These are phyloP conservation scores for Gossypium thurberi DNA, from an alignment of 345 rosid species.

Conservation along the genomic window DNA sequence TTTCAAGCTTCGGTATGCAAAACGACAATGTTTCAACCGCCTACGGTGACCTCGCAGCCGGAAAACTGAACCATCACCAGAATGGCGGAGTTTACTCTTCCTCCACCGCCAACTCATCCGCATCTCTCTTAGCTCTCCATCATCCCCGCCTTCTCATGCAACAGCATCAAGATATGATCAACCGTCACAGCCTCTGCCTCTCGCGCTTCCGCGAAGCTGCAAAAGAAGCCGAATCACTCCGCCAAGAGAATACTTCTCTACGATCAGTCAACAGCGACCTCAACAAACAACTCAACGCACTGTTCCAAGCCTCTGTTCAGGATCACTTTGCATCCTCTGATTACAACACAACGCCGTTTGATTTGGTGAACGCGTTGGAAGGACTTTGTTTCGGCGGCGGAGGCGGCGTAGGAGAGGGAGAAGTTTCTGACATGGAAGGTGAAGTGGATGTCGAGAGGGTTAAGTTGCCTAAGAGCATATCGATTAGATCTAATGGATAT, in stretches of 20 bases:
- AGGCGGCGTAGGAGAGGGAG: neutral
- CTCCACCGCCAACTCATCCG: neutral
- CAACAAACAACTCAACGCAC: constrained; percentile 32
- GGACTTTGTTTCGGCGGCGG: constrained; percentile 17
- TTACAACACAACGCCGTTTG: constrained; percentile 20
- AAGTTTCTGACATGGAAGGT: neutral
- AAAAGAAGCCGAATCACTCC: constrained; percentile 32
- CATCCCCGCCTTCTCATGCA: constrained; percentile 31
- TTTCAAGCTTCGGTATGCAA: neutral
- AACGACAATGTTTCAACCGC: constrained; percentile 4
- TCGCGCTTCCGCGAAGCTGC: constrained; percentile 36
- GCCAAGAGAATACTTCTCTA: constrained; percentile 35
- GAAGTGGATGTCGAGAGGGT: neutral
- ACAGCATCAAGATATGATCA: constrained; percentile 39
- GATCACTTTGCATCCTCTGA: constrained; percentile 17
- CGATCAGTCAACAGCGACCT: constrained; percentile 38
- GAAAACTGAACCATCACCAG: constrained; percentile 7
- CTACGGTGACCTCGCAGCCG: constrained; percentile 7
- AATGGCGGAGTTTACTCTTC: constrained; percentile 16
- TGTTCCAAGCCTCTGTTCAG: constrained; percentile 2
- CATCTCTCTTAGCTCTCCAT: constrained; percentile 10
- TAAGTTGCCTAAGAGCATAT: neutral
- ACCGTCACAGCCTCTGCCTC: constrained; percentile 37
- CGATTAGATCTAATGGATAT: neutral
- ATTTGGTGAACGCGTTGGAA: constrained; percentile 20